Conservation (phyloP, 2,329 filamentous ascomycete species). For the Trichoderma pleuroti region DNA sequence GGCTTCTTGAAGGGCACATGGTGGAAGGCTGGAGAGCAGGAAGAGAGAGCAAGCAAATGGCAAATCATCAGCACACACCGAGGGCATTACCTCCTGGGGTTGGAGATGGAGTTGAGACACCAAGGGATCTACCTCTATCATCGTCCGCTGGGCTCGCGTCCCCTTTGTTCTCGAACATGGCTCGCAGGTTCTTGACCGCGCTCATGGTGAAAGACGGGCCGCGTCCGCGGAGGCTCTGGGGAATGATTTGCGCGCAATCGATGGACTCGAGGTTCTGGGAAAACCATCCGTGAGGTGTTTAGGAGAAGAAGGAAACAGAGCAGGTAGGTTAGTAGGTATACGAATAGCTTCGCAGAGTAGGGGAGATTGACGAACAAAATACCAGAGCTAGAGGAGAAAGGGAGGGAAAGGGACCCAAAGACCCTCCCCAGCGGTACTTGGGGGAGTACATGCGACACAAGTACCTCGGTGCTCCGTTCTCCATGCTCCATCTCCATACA, state of each 20-base stretch:
- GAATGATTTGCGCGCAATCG: constrained; percentile 3
- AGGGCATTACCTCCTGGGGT: constrained; percentile 24
- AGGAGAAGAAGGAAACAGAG: neutral
- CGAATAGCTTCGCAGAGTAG: neutral
- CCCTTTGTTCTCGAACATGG: constrained; percentile 75
- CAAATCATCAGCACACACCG: constrained; percentile 20
- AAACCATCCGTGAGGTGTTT: neutral
- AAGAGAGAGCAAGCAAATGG: neutral
- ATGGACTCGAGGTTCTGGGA: neutral
- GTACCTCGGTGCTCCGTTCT: constrained; percentile 9
- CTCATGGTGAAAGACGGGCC: constrained; percentile 51
- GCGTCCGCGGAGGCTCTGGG: constrained; percentile 12
- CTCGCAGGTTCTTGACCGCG: constrained; percentile 70
- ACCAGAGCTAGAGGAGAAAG: constrained; percentile 9
- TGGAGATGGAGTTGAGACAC: constrained; percentile 37
- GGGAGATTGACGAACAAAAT: constrained; percentile 15
- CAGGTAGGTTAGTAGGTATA: neutral
- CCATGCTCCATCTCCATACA: constrained; percentile 2
- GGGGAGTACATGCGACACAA: constrained; percentile 3
- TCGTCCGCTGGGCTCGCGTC: constrained; percentile 60
- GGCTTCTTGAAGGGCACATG: constrained; percentile 11
- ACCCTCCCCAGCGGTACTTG: neutral
- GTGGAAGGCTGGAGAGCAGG: constrained; percentile 54
- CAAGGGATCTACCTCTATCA: constrained; percentile 67
- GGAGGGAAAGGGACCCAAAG: neutral